Conservation (phyloP, 139 green algal species). For the Desmodesmus armatus region DNA sequence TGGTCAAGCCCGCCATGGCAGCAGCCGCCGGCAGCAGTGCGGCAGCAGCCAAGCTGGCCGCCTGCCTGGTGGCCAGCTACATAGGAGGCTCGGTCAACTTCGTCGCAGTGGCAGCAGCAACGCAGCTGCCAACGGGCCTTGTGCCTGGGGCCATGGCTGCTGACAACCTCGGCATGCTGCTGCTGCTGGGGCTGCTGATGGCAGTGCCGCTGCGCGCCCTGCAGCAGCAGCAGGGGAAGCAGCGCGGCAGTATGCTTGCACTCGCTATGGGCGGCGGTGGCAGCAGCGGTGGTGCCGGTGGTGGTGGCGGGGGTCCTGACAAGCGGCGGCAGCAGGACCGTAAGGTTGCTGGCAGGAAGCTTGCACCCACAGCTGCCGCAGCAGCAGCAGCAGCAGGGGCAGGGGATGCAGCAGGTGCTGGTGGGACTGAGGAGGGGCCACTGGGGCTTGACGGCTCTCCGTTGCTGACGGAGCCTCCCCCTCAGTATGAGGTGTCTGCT, state of each 20-base stretch:
- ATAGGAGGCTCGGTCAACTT: slow-evolving; percentile 89
- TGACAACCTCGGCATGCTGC: slow-evolving; percentile 85
- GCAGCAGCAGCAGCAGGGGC: slow-evolving; percentile 3
- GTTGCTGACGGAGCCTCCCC: background rate
- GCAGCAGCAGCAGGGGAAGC: background rate
- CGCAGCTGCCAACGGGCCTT: background rate
- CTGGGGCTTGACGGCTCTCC: background rate
- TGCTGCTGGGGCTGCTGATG: slow-evolving; percentile 72
- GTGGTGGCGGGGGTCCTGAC: background rate
- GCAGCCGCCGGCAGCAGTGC: no score
- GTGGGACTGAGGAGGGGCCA: background rate
- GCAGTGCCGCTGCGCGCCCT: slow-evolving; percentile 46
- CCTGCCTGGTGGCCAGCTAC: slow-evolving; percentile 82
- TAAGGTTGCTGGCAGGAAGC: no score
- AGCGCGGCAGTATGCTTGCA: background rate
- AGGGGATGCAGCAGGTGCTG: background rate
- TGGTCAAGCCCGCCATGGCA: slow-evolving; percentile 44
- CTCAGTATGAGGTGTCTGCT: background rate
- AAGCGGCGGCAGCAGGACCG: background rate
- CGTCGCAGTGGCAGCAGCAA: slow-evolving; percentile 69
- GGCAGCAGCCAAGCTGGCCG: slow-evolving; percentile 67
- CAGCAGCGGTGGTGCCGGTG: background rate
- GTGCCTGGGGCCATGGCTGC: slow-evolving; percentile 63
- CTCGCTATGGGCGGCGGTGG: background rate
- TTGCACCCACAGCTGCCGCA: no score